Evolutionary conservation across 768 basidiomycete genomes (phyloP).

Genomic region (Agrocybe praecox): DNA sequence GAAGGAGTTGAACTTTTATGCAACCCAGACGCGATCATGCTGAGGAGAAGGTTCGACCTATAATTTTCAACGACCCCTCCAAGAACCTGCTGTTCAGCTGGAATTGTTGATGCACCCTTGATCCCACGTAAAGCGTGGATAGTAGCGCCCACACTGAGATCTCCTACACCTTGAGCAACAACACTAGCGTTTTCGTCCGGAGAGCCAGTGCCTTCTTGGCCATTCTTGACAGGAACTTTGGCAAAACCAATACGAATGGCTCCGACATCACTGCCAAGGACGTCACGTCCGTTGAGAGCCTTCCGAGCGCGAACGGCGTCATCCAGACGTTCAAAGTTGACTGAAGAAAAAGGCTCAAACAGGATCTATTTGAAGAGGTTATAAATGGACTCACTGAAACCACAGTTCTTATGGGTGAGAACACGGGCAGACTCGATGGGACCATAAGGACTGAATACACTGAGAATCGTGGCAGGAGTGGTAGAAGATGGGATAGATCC

Average conservation of each 20-base stretch:
- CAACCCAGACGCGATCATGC: constrained; percentile 81
- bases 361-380: constrained; percentile 4
- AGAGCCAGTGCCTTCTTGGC: constrained; percentile 59
- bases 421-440: constrained; percentile 97
- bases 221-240: constrained; percentile 91
- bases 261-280: constrained; percentile 94
- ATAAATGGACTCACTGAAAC: constrained; percentile 64
- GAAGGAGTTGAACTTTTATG: constrained; percentile 57
- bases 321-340: constrained; percentile 97
- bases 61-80: constrained; percentile 95
- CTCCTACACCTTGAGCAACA: constrained; percentile 80
- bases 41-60: constrained; percentile 85
- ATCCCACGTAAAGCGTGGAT: constrained; percentile 86
- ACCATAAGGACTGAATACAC: constrained; percentile 96
- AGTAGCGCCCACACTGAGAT: constrained; percentile 84
- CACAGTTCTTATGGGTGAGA: constrained; percentile 96
- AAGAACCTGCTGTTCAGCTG: constrained; percentile 91
- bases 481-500: constrained; percentile 96
- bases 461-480: constrained; percentile 91
- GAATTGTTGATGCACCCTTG: constrained; percentile 90
- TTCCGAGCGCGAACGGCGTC: constrained; percentile 96
- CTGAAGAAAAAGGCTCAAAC: constrained; percentile 33
- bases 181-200: constrained; percentile 67
- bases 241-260: constrained; percentile 97
- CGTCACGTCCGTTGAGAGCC: constrained; percentile 93